Base-by-base conservation (phyloP, 352 stramenopile species). In the Phytophthora pini region DNA sequence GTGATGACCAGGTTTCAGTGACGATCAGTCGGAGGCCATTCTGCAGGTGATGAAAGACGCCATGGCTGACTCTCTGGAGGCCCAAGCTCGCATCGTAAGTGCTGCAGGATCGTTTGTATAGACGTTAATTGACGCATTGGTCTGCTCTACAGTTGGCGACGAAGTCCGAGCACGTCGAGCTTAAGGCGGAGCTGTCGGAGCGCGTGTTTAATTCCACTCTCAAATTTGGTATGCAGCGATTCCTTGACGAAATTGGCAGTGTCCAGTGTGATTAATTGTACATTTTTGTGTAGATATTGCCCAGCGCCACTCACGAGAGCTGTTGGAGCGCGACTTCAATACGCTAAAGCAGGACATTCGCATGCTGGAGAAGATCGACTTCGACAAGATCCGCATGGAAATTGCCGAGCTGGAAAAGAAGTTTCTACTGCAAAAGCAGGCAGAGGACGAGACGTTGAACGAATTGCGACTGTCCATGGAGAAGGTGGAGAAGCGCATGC, bases 361-460 rank as follows among this genome's bases (percentile, higher is more conserved):
- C 52, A 94, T 96, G 88, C 79, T 93, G 9, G 88, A 96, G 70
- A 94, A 96, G 65, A 92, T 94, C 64, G 88, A 96, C 59, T 94
- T 96, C 54, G 88, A 96, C 70, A 93, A 94, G 62, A 90, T 96
- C 57, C 88, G 86, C 56, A 86, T 93, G 65, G 88, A 96, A 61
- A 92, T 96, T 41, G 79, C 82, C 2, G 86, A 94, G 72, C 82
- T 96, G 7, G 88, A 96, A 60, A 94, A 94, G 43, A 94, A 96
- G 69, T 96, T 96, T 74, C 60, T 96, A 58, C 70, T 96, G 50
- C 88, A 96, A 54, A 96, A 96, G 69, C 87, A 96, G 61, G 84
- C 84, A 4, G 88, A 96, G 56, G 88, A 96, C 44, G 87, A 94
- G 54, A 96, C 87, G 29, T 68, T 96, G 47, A 95, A 94, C 59